Conservation (phyloP, 768 basidiomycete species). For the Auricularia sp. region DNA sequence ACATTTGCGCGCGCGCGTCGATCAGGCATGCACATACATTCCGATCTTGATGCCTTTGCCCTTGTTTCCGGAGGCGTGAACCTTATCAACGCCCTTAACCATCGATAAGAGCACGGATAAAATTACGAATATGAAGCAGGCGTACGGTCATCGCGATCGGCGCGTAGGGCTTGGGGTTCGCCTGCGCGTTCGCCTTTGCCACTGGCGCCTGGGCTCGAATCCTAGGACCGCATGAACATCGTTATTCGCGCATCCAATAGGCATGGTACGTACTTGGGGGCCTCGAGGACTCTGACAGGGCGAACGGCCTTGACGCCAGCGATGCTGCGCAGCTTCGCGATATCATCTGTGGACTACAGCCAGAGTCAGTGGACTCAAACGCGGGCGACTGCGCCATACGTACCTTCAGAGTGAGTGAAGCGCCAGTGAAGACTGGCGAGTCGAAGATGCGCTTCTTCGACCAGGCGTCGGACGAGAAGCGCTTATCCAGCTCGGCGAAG, state of each 20-base stretch:
- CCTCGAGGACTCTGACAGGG: not conserved
- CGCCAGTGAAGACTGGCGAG: not conserved
- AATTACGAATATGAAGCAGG: not conserved
- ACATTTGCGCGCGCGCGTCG: not conserved
- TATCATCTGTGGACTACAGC: not conserved
- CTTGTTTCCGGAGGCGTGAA: constrained; percentile 27
- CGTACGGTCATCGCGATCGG: constrained; percentile 4
- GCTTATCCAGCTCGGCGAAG: not conserved
- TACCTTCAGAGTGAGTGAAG: not conserved
- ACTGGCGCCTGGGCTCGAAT: not conserved
- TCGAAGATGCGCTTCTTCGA: not conserved
- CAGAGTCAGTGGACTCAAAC: too few species aligned
- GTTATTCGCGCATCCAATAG: too few species aligned
- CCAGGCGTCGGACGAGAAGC: not conserved
- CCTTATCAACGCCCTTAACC: constrained; percentile 18
- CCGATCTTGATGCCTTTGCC: constrained; percentile 29
- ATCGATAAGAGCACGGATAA: not conserved
- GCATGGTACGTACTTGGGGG: not conserved
- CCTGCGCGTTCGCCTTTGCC: too few species aligned
- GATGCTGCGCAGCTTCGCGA: constrained; percentile 13
- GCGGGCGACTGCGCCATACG: too few species aligned
- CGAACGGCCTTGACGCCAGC: constrained; percentile 38
- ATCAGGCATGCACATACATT: constrained; percentile 13
- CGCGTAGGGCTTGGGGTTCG: not conserved
- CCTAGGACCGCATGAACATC: not conserved